Evolutionary conservation across 257 asterid species (phyloP), one percentile per base, ranked within the genome.

Genomic region (Coffea canephora): DNA sequence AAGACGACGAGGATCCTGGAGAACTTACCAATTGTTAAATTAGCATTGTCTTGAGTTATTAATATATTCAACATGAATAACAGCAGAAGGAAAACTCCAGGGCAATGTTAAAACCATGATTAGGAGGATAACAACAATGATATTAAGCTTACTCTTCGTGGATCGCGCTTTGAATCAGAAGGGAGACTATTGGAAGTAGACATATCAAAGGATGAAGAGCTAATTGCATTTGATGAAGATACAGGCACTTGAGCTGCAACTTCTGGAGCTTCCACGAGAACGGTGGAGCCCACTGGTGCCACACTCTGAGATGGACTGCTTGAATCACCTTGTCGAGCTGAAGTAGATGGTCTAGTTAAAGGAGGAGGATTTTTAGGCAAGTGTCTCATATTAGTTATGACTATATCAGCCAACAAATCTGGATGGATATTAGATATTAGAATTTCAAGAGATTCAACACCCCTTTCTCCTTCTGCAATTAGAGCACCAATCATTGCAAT

Each of bases 1-100:
- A 85, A 89, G 97, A 72, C 98, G 99, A 36, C 99, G 98, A 73
- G 98, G 98, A 88, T 96, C 99, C 99, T 96, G 91, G 70, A 84
- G 71, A 84, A 79, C 61, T 72, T 67, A 49, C 81, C 49, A 76
- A 77, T 55, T 41, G 61, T 23, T 71, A 25, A 76, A 73, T 34
- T 23, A 65, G 41, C 46, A 19, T 7, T 25, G 3, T 3, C 34
- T 6, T 57, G 69, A 70, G 11, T 66, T 55, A 74, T n/a, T 46
- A 16, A 59, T 41, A 76, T 16, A 64, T 36, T 39, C 39, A 21
- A 67, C 34, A 59, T 41, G 31, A 68, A 41, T 45, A 48, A 34
- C 57, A 54, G 65, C 36, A 76, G 49, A 27, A 57, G 57, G 50
- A 27, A 16, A 74, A 57, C 34, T 31, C 43, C 36, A 57, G 36